Evolutionary conservation across 2,329 filamentous ascomycete genomes (phyloP).

Genomic region (Curvularia lunata): DNA sequence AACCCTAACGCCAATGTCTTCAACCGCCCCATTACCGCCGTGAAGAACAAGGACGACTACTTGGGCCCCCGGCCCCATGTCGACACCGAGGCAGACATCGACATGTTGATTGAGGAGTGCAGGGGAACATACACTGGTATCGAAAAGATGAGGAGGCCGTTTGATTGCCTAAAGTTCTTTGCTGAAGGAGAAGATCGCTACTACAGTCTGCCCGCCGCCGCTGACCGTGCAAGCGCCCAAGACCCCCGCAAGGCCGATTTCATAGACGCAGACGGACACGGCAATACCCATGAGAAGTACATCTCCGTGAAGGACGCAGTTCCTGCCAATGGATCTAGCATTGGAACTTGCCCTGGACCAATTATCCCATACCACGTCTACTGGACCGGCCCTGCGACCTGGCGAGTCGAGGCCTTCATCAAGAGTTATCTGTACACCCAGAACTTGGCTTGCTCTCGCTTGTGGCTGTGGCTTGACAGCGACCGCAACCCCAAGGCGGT

Average conservation of each 20-base stretch:
- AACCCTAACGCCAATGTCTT: slow-evolving; percentile 62
- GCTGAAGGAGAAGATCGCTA: slow-evolving; percentile 58
- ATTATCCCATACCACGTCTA: slow-evolving; percentile 63
- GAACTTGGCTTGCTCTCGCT: slow-evolving; percentile 60
- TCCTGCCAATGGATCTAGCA: slow-evolving; percentile 48
- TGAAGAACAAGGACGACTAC: slow-evolving; percentile 59
- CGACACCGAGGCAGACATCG: slow-evolving; percentile 61
- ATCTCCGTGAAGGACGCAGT: slow-evolving; percentile 46
- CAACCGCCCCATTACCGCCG: slow-evolving; percentile 59
- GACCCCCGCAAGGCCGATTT: slow-evolving; percentile 54
- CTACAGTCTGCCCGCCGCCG: slow-evolving; percentile 54
- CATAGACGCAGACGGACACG: slow-evolving; percentile 51
- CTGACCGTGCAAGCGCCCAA: slow-evolving; percentile 51
- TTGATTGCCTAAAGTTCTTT: slow-evolving; percentile 60
- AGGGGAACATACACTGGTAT: slow-evolving; percentile 59
- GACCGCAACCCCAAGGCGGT: slow-evolving; percentile 60
- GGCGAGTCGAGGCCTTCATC: slow-evolving; percentile 63
- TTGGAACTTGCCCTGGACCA: slow-evolving; percentile 62
- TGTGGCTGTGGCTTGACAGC: slow-evolving; percentile 62
- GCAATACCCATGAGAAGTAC: slow-evolving; percentile 49
- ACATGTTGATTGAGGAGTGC: slow-evolving; percentile 60
- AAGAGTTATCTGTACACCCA: slow-evolving; percentile 65
- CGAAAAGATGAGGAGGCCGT: slow-evolving; percentile 62
- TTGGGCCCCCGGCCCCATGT: slow-evolving; percentile 59
- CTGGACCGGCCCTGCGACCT: slow-evolving; percentile 64